Evolutionary conservation across 2,329 filamentous ascomycete genomes (phyloP).

Genomic region (Escovopsis weberi): DNA sequence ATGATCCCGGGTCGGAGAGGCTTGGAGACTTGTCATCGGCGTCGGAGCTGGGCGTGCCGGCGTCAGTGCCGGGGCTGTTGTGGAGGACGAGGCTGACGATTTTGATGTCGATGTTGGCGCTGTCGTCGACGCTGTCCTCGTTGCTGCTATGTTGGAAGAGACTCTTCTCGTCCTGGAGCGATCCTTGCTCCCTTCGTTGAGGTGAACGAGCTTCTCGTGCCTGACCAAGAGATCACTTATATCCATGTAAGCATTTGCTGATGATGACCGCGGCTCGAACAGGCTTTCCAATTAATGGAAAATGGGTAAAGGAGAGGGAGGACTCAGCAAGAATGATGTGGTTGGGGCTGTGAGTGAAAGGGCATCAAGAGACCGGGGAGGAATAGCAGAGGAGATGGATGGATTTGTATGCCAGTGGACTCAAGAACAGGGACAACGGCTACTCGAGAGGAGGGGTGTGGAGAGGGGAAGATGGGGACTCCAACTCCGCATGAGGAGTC

Average conservation of each 20-base stretch:
- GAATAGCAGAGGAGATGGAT: neutral
- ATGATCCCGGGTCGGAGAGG: constrained; percentile 32
- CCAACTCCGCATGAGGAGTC: no score
- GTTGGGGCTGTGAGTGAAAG: neutral
- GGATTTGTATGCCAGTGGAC: neutral
- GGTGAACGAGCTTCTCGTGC: constrained; percentile 50
- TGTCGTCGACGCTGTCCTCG: no score
- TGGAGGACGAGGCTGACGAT: no score
- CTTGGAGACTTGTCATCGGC: constrained; percentile 21
- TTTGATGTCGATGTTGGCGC: no score
- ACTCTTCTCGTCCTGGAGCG: constrained; percentile 34
- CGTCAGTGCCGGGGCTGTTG: no score
- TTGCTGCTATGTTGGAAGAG: constrained; percentile 26
- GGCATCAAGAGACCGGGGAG: constrained; percentile 1
- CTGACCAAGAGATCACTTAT: constrained; percentile 49
- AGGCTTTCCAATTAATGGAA: neutral
- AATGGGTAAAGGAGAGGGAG: neutral
- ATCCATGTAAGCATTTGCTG: constrained; percentile 37
- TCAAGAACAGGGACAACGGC: neutral
- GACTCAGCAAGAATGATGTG: neutral
- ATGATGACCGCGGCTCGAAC: no score
- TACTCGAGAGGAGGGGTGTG: no score
- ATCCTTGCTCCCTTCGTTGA: constrained; percentile 45
- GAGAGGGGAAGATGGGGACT: no score
- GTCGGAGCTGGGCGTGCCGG: no score